Evolutionary conservation across 78 protist species (phyloP).

Genomic region (Dictyostelium discoideum): DNA sequence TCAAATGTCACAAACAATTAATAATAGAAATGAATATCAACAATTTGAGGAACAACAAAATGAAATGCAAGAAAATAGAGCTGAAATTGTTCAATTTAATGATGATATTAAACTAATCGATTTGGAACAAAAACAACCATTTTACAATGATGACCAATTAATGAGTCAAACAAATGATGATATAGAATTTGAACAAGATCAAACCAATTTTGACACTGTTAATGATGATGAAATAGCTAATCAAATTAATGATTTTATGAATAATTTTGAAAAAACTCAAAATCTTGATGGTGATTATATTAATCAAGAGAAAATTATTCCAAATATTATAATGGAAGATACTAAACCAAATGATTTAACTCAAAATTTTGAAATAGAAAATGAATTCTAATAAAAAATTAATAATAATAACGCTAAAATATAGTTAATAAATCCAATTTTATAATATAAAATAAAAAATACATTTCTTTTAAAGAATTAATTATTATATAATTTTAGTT

Average conservation of each 20-base stretch:
- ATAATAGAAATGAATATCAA: background rate
- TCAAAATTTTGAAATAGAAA: background rate
- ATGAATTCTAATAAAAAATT: background rate
- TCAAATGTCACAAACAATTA: background rate
- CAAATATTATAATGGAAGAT: background rate
- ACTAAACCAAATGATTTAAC: background rate
- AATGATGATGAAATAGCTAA: background rate
- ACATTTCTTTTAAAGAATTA: no score
- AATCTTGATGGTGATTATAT: background rate
- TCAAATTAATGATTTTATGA: background rate
- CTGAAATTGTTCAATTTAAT: background rate
- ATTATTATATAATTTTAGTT: no score
- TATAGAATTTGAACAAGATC: background rate
- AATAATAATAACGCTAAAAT: no score
- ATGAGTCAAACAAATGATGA: background rate
- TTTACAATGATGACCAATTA: background rate
- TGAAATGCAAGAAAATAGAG: background rate
- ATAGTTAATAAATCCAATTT: no score
- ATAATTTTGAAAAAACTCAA: background rate
- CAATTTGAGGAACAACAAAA: no score
- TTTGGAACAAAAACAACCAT: background rate
- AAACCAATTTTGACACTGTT: background rate
- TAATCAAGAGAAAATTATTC: background rate
- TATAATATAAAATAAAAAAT: no score
- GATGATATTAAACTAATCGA: background rate